A percentile compares a stretch with the other conserved stretches of the same genome.
These are phyloP conservation scores for Ustilago trichophora DNA, from an alignment of 1,284 basidiomycete species.

Conservation along the genomic window DNA sequence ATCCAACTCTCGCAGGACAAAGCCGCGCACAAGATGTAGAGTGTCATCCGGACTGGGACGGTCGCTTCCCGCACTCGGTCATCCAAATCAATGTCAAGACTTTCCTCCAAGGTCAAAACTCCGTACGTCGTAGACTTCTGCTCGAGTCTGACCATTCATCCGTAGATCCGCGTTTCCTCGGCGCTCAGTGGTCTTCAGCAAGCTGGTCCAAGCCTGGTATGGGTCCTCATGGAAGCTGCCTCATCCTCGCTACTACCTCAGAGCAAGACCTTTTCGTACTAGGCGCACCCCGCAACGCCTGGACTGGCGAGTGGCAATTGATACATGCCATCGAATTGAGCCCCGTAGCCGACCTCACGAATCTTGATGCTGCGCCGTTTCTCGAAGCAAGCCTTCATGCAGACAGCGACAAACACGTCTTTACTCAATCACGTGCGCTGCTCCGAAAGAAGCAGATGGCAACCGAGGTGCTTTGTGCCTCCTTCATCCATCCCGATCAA, in stretches of 20 bases:
- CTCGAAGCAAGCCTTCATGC: too few relatives aligned
- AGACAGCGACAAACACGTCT: constrained; percentile 5
- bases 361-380: not conserved
- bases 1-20: constrained; percentile 15
- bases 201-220: constrained; percentile 41
- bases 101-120: constrained; percentile 21
- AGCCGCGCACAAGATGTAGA: constrained; percentile 30
- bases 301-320: constrained; percentile 35
- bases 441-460: constrained; percentile 28
- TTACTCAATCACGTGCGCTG: constrained; percentile 17
- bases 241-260: constrained; percentile 36
- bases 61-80: constrained; percentile 35
- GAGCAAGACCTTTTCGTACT: constrained; percentile 41
- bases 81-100: constrained; percentile 36
- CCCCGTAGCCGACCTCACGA: not conserved
- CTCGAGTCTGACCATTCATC: constrained; percentile 35
- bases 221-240: constrained; percentile 32
- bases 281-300: constrained; percentile 32
- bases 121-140: constrained; percentile 14
- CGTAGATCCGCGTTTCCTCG: constrained; percentile 22
- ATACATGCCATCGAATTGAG: constrained; percentile 12
- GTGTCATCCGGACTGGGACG: constrained; percentile 30
- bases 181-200: constrained; percentile 26
- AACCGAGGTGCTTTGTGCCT: constrained; percentile 20
- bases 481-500: constrained; percentile 5